Evolutionary conservation across 345 rosid species (phyloP).

Genomic region (Schrenkiella parvula): DNA sequence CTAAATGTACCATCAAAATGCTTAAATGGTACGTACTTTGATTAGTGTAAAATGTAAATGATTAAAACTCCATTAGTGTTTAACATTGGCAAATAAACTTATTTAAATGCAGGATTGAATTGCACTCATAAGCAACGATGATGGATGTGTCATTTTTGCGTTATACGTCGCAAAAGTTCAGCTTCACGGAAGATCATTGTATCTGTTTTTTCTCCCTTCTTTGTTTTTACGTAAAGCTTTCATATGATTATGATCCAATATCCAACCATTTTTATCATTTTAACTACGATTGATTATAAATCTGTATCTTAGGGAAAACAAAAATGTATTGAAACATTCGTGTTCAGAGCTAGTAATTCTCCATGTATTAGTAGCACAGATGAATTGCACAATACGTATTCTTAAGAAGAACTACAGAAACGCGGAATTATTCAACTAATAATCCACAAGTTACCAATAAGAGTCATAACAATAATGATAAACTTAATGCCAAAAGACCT

Average conservation of each 20-base stretch:
- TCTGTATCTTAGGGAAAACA: not conserved
- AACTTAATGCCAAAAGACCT: constrained; percentile 7
- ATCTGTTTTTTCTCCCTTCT: not conserved
- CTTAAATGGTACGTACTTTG: constrained; percentile 54
- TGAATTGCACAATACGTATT: not conserved
- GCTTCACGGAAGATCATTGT: not conserved
- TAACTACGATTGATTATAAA: not conserved
- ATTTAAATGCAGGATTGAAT: constrained; percentile 23
- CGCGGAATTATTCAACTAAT: constrained; percentile 18
- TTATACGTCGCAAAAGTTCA: not conserved
- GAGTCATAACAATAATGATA: constrained; percentile 4
- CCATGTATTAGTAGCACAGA: not conserved
- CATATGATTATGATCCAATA: not conserved
- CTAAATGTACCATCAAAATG: constrained; percentile 49
- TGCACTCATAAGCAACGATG: constrained; percentile 18
- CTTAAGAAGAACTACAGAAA: not conserved
- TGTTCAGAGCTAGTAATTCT: not conserved
- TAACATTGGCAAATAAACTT: not conserved
- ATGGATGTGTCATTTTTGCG: not conserved
- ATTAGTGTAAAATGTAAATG: not conserved
- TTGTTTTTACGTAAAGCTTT: not conserved
- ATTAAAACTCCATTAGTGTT: not conserved
- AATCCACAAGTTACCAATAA: constrained; percentile 6
- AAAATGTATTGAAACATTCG: too few species aligned
- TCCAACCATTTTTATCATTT: not conserved